phyloP scores from a whole-genome alignment of 352 stramenopile genomes.

The Blastocystis sp. region DNA sequence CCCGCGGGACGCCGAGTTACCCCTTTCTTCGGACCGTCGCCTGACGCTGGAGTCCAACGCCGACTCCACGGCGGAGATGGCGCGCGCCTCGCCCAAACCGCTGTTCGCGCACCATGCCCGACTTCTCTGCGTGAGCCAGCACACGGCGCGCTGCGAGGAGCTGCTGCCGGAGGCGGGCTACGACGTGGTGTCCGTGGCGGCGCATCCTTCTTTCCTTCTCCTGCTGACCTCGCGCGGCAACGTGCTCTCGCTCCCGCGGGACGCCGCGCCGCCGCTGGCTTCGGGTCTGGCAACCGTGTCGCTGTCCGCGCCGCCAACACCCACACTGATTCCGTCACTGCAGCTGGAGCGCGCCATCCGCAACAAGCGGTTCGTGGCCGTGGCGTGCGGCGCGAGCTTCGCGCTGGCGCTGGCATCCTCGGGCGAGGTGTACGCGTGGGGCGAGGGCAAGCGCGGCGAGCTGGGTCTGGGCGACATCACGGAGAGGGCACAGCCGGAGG shows the following conservation, averaged over 20 bases:
- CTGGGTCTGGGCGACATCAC: constrained; percentile 31
- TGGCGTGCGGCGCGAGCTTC: background rate
- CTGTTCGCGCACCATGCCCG: too few species aligned
- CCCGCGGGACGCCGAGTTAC: too few species aligned
- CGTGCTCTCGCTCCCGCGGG: background rate
- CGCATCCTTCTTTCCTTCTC: background rate
- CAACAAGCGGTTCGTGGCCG: background rate
- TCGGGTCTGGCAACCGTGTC: background rate
- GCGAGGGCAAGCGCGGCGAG: background rate
- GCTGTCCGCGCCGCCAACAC: background rate
- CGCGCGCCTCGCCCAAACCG: too few species aligned
- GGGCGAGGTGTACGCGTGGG: constrained; percentile 56
- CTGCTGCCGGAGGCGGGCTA: background rate
- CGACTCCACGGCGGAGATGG: too few species aligned
- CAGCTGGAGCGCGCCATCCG: constrained; percentile 29
- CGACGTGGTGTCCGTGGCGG: background rate
- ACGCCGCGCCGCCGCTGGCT: background rate
- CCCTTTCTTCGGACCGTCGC: too few species aligned
- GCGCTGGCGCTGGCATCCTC: constrained; percentile 12
- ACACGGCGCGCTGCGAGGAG: background rate
- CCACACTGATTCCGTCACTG: background rate
- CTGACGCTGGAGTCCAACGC: too few species aligned
- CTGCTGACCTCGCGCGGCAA: constrained; percentile 25
- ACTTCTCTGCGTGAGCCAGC: too few species aligned
- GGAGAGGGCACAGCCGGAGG: background rate